Conservation (phyloP, 1,139 yeast species). For the Pichia norvegensis region DNA sequence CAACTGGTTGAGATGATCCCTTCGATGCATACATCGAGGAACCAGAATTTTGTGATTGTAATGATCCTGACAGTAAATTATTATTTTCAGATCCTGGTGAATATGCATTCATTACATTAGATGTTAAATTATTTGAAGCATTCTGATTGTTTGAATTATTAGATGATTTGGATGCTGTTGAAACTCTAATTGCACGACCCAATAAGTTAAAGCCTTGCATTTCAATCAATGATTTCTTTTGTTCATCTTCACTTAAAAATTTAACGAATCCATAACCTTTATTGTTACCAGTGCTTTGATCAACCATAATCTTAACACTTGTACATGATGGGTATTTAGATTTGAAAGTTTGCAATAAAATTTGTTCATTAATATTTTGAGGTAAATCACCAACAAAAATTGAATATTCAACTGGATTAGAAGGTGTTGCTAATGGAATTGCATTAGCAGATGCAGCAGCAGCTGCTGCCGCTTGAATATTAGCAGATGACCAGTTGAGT, state of each 20-base stretch:
- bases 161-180: conserved; percentile 50
- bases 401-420: conserved; percentile 38
- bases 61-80: not conserved
- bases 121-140: not conserved
- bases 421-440: conserved; percentile 6
- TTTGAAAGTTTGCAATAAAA: conserved; percentile 58
- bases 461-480: conserved; percentile 20
- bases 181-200: conserved; percentile 67
- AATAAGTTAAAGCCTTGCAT: conserved; percentile 73
- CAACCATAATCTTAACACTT: conserved; percentile 70
- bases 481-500: conserved; percentile 63
- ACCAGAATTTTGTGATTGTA: not conserved
- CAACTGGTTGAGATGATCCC: conserved; percentile 22
- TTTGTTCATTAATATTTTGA: conserved; percentile 66
- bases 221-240: conserved; percentile 55
- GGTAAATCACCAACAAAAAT: conserved; percentile 75
- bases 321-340: conserved; percentile 54
- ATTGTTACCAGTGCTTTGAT: conserved; percentile 62
- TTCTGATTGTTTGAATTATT: not conserved
- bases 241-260: conserved; percentile 55
- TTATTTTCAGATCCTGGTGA: not conserved
- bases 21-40: conserved; percentile 4
- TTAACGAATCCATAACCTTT: conserved; percentile 74
- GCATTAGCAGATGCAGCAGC: conserved; percentile 13
- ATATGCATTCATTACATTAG: not conserved